Evolutionary conservation across 2,329 filamentous ascomycete species (phyloP).

Genomic region (Hortaea werneckii): DNA sequence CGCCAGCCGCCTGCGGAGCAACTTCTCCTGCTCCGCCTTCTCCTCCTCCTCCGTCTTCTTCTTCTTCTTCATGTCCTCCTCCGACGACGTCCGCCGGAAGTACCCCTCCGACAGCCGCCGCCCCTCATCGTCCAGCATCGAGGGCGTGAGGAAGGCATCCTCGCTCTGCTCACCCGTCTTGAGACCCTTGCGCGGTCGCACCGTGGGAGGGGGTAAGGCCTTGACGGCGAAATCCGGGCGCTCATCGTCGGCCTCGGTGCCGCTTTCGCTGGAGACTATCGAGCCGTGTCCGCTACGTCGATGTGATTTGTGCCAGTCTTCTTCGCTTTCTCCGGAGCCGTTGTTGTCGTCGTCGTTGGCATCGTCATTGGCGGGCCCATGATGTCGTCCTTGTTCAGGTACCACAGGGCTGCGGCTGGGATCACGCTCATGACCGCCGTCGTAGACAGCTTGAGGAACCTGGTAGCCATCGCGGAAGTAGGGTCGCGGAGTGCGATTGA

Average conservation of each 20-base stretch:
- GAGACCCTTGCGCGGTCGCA: constrained; percentile 66
- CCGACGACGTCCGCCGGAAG: constrained; percentile 19
- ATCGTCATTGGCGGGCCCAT: background rate
- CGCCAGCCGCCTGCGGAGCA: constrained; percentile 75
- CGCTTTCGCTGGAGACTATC: constrained; percentile 68
- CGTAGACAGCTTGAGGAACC: constrained; percentile 11
- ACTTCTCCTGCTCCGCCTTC: constrained; percentile 45
- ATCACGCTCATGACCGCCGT: constrained; percentile 7
- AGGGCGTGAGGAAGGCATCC: constrained; percentile 38
- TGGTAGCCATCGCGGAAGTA: constrained; percentile 17
- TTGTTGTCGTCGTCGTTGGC: background rate
- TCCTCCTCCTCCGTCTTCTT: constrained; percentile 20
- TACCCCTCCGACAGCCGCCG: constrained; percentile 27
- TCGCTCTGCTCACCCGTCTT: constrained; percentile 40
- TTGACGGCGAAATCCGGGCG: constrained; percentile 57
- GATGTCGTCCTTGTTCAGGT: constrained; percentile 11
- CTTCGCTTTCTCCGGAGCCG: background rate
- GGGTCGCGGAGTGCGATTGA: constrained; percentile 20
- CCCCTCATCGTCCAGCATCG: constrained; percentile 38
- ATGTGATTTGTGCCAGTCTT: constrained; percentile 7
- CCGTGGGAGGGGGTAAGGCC: constrained; percentile 70
- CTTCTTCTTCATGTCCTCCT: constrained; percentile 2
- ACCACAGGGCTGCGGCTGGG: constrained; percentile 7
- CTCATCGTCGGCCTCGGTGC: constrained; percentile 92
- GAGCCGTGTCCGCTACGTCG: constrained; percentile 27